phyloP scores from a whole-genome alignment of 2,329 filamentous ascomycete genomes.

The Fusarium sp. region DNA sequence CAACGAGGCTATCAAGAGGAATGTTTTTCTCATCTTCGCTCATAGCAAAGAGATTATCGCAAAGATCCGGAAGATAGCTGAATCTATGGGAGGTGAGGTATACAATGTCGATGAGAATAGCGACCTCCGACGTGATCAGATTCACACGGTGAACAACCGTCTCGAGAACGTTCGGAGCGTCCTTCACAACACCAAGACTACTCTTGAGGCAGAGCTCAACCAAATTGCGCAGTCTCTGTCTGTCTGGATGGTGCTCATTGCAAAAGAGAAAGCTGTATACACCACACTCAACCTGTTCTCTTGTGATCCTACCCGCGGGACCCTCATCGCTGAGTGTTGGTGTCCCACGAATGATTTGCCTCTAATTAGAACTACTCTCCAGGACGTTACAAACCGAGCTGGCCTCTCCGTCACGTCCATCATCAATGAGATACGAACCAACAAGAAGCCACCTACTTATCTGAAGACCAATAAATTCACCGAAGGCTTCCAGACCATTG shows the following conservation, averaged over 20 bases:
- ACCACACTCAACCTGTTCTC: slow-evolving; percentile 96
- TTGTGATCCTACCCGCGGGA: slow-evolving; percentile 94
- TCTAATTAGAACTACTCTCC: slow-evolving; percentile 89
- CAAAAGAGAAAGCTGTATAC: slow-evolving; percentile 99
- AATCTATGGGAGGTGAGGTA: slow-evolving; percentile 93
- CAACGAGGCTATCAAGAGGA: slow-evolving; percentile 94
- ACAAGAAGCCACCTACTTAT: slow-evolving; percentile 96
- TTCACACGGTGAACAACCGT: slow-evolving; percentile 95
- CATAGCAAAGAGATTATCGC: slow-evolving; percentile 98
- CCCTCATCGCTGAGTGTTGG: slow-evolving; percentile 98
- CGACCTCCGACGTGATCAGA: slow-evolving; percentile 92
- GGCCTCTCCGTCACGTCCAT: slow-evolving; percentile 96
- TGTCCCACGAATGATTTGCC: slow-evolving; percentile 90
- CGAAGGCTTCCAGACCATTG: slow-evolving; percentile 97
- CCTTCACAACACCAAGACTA: slow-evolving; percentile 92
- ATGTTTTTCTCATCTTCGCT: slow-evolving; percentile 99
- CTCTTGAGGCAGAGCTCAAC: slow-evolving; percentile 89
- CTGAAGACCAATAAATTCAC: slow-evolving; percentile 99
- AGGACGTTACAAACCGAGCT: slow-evolving; percentile 95
- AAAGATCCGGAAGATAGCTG: slow-evolving; percentile 99
- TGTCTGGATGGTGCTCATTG: slow-evolving; percentile 96
- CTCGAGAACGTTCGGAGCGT: slow-evolving; percentile 92
- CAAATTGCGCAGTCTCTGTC: slow-evolving; percentile 93
- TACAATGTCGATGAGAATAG: slow-evolving; percentile 98
- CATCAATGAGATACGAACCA: slow-evolving; percentile 96